Evolutionary conservation across 2,329 filamentous ascomycete genomes (phyloP).

Genomic region (Triangularia setosa): DNA sequence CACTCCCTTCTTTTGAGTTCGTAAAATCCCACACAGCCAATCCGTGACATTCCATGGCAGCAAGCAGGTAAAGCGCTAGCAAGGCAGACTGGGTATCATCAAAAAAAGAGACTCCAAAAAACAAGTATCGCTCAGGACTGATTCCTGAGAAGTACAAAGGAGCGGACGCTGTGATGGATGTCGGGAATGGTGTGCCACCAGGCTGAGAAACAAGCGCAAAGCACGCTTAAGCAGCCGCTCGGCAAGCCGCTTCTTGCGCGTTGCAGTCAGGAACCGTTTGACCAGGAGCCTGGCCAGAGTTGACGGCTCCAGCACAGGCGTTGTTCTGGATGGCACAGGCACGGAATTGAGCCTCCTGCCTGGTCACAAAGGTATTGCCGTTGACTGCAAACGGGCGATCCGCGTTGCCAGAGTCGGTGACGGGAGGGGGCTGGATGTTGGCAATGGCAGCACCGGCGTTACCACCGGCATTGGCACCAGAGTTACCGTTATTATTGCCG

Average conservation of each 20-base stretch:
- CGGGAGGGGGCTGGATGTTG: constrained; percentile 48
- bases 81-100: not conserved
- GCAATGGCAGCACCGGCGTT: constrained; percentile 43
- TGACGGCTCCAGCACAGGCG: constrained; percentile 53
- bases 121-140: not conserved
- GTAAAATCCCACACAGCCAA: not conserved
- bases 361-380: constrained; percentile 54
- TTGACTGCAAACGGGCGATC: constrained; percentile 54
- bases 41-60: not conserved
- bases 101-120: not conserved
- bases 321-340: constrained; percentile 63
- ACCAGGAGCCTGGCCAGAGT: constrained; percentile 42
- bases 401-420: constrained; percentile 44
- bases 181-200: not conserved
- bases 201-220: not conserved
- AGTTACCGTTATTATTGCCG: not conserved
- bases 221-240: constrained; percentile 24
- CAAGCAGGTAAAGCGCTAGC: not conserved
- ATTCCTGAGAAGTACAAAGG: not conserved
- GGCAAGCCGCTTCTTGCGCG: constrained; percentile 47
- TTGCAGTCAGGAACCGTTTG: constrained; percentile 50
- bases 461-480: not conserved
- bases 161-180: not conserved
- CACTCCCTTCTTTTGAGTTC: not conserved
- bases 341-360: constrained; percentile 53